phyloP scores from a whole-genome alignment of 129 eudicot genomes.

The Flaveria brownii region DNA sequence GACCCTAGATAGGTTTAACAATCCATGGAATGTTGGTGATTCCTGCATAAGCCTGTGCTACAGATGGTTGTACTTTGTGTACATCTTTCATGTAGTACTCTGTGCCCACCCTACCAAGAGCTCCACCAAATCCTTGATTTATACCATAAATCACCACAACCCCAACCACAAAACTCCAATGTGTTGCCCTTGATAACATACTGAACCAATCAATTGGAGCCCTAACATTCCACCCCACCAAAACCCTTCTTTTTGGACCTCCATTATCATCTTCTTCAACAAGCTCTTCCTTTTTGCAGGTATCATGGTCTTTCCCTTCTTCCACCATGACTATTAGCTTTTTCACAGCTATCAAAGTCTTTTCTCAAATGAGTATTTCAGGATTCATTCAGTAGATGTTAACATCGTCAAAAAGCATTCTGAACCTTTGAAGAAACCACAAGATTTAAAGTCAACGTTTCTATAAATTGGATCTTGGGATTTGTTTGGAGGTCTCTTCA shows the following conservation, averaged over 20 bases:
- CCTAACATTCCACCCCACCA: constrained; percentile 34
- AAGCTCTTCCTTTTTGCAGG: constrained; percentile 28
- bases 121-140: constrained; percentile 89
- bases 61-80: constrained; percentile 98
- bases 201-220: constrained; percentile 68
- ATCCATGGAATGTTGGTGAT: constrained; percentile 92
- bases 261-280: constrained; percentile 37
- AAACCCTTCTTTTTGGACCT: constrained; percentile 34
- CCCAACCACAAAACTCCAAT: constrained; percentile 89
- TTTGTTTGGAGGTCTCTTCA: constrained; percentile 7
- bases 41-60: constrained; percentile 84
- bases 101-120: constrained; percentile 69
- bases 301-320: constrained; percentile 52
- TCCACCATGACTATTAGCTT: constrained; percentile 50
- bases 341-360: constrained; percentile 4
- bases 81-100: constrained; percentile 98
- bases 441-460: constrained; percentile 47
- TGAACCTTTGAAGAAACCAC: constrained; percentile 22
- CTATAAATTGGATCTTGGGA: constrained; percentile 43
- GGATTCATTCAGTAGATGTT: constrained; percentile 4
- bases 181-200: constrained; percentile 68
- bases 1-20: constrained; percentile 95
- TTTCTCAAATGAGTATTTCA: constrained; percentile 28
- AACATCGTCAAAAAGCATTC: constrained; percentile 17
- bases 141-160: constrained; percentile 81